Conservation (phyloP, 345 rosid species). For the Melaleuca alternifolia region DNA sequence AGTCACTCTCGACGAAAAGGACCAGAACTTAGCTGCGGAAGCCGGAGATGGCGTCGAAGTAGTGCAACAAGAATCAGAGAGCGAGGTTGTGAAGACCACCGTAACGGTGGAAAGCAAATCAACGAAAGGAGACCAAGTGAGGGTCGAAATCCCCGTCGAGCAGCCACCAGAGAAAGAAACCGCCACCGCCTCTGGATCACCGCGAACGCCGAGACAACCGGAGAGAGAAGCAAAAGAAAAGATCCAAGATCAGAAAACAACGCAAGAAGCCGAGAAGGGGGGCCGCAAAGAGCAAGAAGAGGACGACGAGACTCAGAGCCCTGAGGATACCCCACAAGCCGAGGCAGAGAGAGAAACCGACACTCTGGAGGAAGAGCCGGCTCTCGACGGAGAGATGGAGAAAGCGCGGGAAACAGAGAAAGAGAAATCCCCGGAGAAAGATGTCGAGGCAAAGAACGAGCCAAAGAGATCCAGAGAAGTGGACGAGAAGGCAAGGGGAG, state of each 20-base stretch:
- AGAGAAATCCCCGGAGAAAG: not conserved
- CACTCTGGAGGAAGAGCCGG: not conserved
- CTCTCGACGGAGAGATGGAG: not conserved
- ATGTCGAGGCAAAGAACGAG: not conserved
- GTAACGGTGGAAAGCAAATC: not conserved
- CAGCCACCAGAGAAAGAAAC: not conserved
- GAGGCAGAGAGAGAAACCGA: not conserved
- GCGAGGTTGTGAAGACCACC: not conserved
- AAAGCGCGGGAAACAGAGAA: not conserved
- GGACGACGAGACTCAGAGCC: not conserved
- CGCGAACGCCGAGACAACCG: not conserved
- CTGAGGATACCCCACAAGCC: not conserved
- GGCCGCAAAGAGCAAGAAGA: not conserved
- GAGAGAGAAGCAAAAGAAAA: not conserved
- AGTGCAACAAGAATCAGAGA: not conserved
- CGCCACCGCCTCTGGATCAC: not conserved
- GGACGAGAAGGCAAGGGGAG: conserved; percentile 1
- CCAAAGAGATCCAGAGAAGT: not conserved
- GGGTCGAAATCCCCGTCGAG: not conserved
- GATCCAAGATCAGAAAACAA: not conserved
- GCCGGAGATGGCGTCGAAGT: not conserved
- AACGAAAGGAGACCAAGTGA: not conserved
- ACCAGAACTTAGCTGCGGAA: not conserved
- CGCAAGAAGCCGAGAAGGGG: not conserved
- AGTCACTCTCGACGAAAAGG: conserved; percentile 10